Conservation (phyloP, 2,329 filamentous ascomycete species). For the Xylaria sp. region DNA sequence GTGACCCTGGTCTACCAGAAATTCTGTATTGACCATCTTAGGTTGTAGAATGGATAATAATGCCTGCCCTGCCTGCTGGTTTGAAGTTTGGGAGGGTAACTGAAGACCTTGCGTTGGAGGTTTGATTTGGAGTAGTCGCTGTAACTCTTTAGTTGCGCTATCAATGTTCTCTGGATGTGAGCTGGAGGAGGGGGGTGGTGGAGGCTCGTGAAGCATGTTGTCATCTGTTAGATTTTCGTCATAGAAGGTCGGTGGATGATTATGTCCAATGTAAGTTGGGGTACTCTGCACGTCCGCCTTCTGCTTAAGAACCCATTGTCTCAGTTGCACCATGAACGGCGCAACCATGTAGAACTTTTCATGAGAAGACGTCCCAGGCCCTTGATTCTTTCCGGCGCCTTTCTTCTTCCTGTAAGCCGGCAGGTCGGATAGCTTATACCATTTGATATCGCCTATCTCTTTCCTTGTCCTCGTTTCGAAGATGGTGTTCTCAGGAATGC, state of each 20-base stretch:
- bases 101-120: conserved; percentile 63
- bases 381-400: conserved; percentile 62
- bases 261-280: conserved; percentile 51
- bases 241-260: conserved; percentile 56
- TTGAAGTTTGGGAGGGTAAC: conserved; percentile 37
- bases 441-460: conserved; percentile 96
- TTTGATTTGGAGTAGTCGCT: conserved; percentile 65
- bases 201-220: conserved; percentile 58
- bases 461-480: conserved; percentile 94
- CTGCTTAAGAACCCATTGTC: conserved; percentile 90
- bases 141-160: conserved; percentile 56
- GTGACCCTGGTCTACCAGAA: conserved; percentile 37
- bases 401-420: conserved; percentile 79
- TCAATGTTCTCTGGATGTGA: conserved; percentile 44
- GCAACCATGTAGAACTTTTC: conserved; percentile 99
- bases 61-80: conserved; percentile 60
- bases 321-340: conserved; percentile 85
- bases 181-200: conserved; percentile 43
- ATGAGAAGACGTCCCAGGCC: conserved; percentile 67
- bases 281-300: conserved; percentile 69
- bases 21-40: conserved; percentile 44
- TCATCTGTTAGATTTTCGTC: conserved; percentile 72
- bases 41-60: conserved; percentile 64
- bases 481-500: conserved; percentile 84
- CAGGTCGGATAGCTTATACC: conserved; percentile 90